Percentiles rank a stretch among this genome's conserved stretches.
Conservation (phyloP, 2,329 filamentous ascomycete species). For the Colletotrichum shisoi region DNA sequence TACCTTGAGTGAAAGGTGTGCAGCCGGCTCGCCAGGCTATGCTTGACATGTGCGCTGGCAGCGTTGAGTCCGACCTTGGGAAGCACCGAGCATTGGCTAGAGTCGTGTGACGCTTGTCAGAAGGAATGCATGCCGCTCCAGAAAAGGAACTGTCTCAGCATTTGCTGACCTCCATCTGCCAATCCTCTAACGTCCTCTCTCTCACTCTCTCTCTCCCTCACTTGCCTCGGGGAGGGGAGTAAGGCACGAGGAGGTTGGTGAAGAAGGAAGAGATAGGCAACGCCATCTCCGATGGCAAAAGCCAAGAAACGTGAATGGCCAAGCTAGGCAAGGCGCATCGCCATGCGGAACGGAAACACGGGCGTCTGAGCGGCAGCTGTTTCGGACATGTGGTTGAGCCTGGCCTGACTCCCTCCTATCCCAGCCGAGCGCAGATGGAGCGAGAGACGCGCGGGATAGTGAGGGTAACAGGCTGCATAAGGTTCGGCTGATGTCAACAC, state of each 20-base stretch:
- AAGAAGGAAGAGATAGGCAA: background rate
- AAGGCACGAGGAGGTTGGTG: constrained; percentile 6
- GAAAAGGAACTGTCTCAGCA: constrained; percentile 13
- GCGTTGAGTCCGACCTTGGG: constrained; percentile 23
- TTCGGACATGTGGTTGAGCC: constrained; percentile 34
- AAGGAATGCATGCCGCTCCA: constrained; percentile 30
- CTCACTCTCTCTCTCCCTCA: background rate
- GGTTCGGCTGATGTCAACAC: constrained; percentile 35
- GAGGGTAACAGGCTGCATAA: constrained; percentile 22
- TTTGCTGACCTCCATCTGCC: constrained; percentile 35
- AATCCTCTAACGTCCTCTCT: background rate
- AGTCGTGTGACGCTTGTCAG: constrained; percentile 30
- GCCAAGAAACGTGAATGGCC: constrained; percentile 26
- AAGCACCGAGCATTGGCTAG: constrained; percentile 31
- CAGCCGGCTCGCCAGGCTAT: constrained; percentile 30
- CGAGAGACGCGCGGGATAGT: constrained; percentile 21
- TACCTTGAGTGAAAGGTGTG: constrained; percentile 34
- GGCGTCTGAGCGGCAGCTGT: constrained; percentile 35
- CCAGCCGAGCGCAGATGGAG: constrained; percentile 22
- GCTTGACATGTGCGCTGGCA: constrained; percentile 36
- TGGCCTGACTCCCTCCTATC: constrained; percentile 16
- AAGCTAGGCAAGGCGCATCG: constrained; percentile 17
- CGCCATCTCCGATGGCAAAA: constrained; percentile 14
- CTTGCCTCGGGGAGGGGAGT: background rate
- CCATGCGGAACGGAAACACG: constrained; percentile 35